Percentiles rank a stretch among this genome's conserved stretches.
Evolutionary conservation across 768 basidiomycete genomes (phyloP).

Genomic region (Termitomyces sp.): DNA sequence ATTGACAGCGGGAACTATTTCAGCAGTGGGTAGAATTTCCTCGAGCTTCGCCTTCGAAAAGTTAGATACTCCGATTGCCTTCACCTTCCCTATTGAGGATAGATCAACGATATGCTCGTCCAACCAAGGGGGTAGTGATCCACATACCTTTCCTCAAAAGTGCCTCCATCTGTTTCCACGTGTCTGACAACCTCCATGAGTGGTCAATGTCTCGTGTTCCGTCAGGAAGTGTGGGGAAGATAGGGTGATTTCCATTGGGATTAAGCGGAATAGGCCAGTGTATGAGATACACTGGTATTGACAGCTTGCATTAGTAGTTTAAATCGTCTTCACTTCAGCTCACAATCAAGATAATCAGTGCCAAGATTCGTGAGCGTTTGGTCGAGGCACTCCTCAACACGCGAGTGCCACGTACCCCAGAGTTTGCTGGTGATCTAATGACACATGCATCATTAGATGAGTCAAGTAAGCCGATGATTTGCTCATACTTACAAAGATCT

Average conservation of each 20-base stretch:
- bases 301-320: slow-evolving; percentile 6
- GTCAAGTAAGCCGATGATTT: not conserved
- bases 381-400: slow-evolving; percentile 71
- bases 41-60: slow-evolving; percentile 65
- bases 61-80: slow-evolving; percentile 72
- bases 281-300: slow-evolving; percentile 50
- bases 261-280: slow-evolving; percentile 83
- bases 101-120: slow-evolving; percentile 2
- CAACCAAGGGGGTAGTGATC: not conserved
- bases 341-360: slow-evolving; percentile 81
- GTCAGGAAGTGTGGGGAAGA: slow-evolving; percentile 53
- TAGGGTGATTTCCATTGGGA: slow-evolving; percentile 57
- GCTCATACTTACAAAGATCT: slow-evolving; percentile 38
- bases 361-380: slow-evolving; percentile 73
- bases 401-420: slow-evolving; percentile 62
- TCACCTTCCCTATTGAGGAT: slow-evolving; percentile 50
- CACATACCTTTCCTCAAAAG: slow-evolving; percentile 54
- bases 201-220: slow-evolving; percentile 65
- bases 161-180: slow-evolving; percentile 84
- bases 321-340: slow-evolving; percentile 8
- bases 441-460: not conserved
- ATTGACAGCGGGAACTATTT: slow-evolving; percentile 66
- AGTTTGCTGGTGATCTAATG: slow-evolving; percentile 66
- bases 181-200: slow-evolving; percentile 61
- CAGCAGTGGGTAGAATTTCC: slow-evolving; percentile 60